Conservation (phyloP, 2,329 filamentous ascomycete species). For the Ophiocordyceps camponoti-floridani region DNA sequence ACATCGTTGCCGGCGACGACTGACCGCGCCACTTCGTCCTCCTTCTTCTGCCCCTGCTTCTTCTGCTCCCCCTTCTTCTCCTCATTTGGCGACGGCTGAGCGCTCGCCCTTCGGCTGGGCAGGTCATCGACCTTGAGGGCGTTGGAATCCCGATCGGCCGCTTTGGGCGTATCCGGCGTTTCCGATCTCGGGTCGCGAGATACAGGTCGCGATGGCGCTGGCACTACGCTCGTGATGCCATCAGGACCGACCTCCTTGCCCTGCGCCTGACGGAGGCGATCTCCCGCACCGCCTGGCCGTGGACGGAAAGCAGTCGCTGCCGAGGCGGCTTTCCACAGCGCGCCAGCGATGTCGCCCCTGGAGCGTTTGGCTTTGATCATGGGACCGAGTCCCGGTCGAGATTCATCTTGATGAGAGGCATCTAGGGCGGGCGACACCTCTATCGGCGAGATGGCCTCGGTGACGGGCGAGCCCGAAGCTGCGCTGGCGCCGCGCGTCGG, state of each 20-base stretch:
- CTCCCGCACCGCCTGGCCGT: slow-evolving; percentile 69
- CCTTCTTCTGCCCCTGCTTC: slow-evolving; percentile 12
- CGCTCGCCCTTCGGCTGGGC: slow-evolving; percentile 22
- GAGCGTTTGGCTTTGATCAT: slow-evolving; percentile 76
- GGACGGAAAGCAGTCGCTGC: slow-evolving; percentile 56
- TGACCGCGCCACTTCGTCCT: slow-evolving; percentile 37
- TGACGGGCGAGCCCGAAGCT: slow-evolving; percentile 9
- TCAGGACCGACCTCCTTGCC: slow-evolving; percentile 56
- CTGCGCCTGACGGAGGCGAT: slow-evolving; percentile 50
- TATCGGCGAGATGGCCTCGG: slow-evolving; percentile 7
- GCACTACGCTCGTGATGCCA: slow-evolving; percentile 77
- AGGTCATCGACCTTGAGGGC: slow-evolving; percentile 43
- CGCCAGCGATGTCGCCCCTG: slow-evolving; percentile 53
- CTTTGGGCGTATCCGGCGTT: slow-evolving; percentile 11
- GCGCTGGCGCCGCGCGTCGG: slow-evolving; percentile 2
- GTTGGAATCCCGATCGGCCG: slow-evolving; percentile 15
- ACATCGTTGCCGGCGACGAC: slow-evolving; percentile 55
- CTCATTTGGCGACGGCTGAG: slow-evolving; percentile 17
- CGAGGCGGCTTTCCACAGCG: slow-evolving; percentile 56
- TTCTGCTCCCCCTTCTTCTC: slow-evolving; percentile 19
- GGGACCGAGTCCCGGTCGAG: slow-evolving; percentile 63
- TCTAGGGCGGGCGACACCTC: slow-evolving; percentile 6
- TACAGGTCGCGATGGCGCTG: slow-evolving; percentile 44
- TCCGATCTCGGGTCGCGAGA: slow-evolving; percentile 15
- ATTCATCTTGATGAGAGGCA: slow-evolving; percentile 15